Percentiles rank a stretch among this genome's conserved stretches.
Evolutionary conservation across 1,139 yeast species (phyloP).

Genomic region (Candida sp.): DNA sequence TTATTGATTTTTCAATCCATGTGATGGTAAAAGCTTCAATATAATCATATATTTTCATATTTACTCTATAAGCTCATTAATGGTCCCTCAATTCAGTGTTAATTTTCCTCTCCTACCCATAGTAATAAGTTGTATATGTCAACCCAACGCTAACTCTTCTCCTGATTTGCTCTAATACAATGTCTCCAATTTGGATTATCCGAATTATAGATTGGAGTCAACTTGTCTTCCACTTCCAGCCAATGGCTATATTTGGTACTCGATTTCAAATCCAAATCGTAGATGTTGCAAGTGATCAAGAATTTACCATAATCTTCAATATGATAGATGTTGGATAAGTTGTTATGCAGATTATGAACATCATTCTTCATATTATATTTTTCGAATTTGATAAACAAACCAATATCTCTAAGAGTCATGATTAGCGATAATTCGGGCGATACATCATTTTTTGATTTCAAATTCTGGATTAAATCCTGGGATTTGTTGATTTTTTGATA

Average conservation of each 20-base stretch:
- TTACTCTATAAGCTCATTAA: not conserved
- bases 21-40: no score
- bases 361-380: constrained; percentile 23
- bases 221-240: constrained; percentile 34
- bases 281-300: constrained; percentile 35
- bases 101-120: not conserved
- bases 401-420: constrained; percentile 58
- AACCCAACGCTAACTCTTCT: not conserved
- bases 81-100: not conserved
- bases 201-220: constrained; percentile 33
- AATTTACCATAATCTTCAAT: constrained; percentile 25
- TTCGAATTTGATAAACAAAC: constrained; percentile 44
- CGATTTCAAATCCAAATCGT: constrained; percentile 44
- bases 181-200: constrained; percentile 34
- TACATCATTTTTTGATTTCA: constrained; percentile 39
- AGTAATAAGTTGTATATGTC: no score
- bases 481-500: constrained; percentile 34
- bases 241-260: constrained; percentile 40
- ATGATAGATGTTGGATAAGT: constrained; percentile 25
- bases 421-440: constrained; percentile 40
- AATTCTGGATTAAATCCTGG: constrained; percentile 30
- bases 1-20: no score
- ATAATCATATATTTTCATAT: not conserved
- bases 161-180: constrained; percentile 18
- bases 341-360: constrained; percentile 30